phyloP scores from a whole-genome alignment of 805 yeast species.

The Kodamaea kakaduensis region DNA sequence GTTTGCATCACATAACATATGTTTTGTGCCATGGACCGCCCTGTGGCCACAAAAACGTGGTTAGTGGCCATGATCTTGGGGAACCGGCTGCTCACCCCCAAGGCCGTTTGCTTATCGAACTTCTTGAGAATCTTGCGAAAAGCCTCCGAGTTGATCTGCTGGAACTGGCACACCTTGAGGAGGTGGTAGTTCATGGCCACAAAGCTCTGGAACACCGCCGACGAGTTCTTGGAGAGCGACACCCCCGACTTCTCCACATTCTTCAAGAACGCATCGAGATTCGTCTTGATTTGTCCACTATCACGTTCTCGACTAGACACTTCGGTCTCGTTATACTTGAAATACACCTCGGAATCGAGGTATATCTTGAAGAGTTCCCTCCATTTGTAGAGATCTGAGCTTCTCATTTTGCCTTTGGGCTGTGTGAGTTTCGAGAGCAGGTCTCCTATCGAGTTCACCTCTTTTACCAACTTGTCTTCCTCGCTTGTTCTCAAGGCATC shows the following conservation, averaged over 20 bases:
- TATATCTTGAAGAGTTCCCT: slow-evolving; percentile 62
- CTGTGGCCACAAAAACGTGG: slow-evolving; percentile 38
- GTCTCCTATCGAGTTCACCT: slow-evolving; percentile 42
- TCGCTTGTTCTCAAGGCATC: slow-evolving; percentile 41
- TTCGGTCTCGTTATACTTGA: slow-evolving; percentile 45
- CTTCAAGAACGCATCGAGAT: slow-evolving; percentile 39
- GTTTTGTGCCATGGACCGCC: slow-evolving; percentile 49
- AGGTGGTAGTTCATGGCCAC: slow-evolving; percentile 50
- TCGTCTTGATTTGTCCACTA: slow-evolving; percentile 42
- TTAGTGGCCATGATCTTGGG: slow-evolving; percentile 42
- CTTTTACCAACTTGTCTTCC: slow-evolving; percentile 38
- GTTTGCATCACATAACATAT: slow-evolving; percentile 54
- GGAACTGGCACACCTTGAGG: slow-evolving; percentile 55
- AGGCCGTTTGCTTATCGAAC: slow-evolving; percentile 67
- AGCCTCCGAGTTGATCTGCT: slow-evolving; percentile 59
- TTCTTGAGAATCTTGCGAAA: slow-evolving; percentile 66
- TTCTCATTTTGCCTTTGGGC: slow-evolving; percentile 28
- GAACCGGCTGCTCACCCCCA: slow-evolving; percentile 44
- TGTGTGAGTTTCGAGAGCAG: slow-evolving; percentile 35
- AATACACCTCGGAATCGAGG: slow-evolving; percentile 63
- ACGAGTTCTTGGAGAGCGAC: slow-evolving; percentile 41
- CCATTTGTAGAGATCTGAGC: slow-evolving; percentile 63
- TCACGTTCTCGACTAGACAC: slow-evolving; percentile 42
- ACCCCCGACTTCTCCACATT: slow-evolving; percentile 37
- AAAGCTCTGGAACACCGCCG: slow-evolving; percentile 46